Evolutionary conservation across 768 basidiomycete species (phyloP).

Genomic region (Boletus barrowsii): DNA sequence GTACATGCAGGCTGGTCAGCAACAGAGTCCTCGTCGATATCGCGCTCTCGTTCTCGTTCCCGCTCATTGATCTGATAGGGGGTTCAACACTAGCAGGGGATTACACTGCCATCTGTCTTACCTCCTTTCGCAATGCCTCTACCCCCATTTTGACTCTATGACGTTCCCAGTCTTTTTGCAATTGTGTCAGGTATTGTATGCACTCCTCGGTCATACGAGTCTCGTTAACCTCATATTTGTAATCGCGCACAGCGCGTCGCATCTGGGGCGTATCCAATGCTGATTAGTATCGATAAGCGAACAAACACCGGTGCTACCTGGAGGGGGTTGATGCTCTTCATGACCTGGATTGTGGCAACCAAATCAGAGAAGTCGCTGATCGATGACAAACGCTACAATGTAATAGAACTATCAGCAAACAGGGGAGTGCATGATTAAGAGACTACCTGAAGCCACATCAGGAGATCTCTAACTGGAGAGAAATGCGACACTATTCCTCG

Average conservation of each 20-base stretch:
- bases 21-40: conserved; percentile 29
- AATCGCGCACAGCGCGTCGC: conserved; percentile 90
- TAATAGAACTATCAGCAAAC: neutral
- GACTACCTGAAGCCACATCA: conserved; percentile 79
- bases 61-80: conserved; percentile 56
- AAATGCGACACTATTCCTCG: conserved; percentile 78
- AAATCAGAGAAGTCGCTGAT: conserved; percentile 85
- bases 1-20: conserved; percentile 39
- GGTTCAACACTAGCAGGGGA: conserved; percentile 3
- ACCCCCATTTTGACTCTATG: conserved; percentile 85
- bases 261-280: conserved; percentile 47
- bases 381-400: conserved; percentile 71
- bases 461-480: conserved; percentile 75
- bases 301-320: conserved; percentile 50
- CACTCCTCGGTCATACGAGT: conserved; percentile 93
- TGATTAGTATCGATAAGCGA: neutral
- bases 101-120: conserved; percentile 25
- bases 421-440: neutral
- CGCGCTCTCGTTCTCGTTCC: conserved; percentile 53
- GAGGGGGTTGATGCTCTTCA: conserved; percentile 86
- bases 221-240: conserved; percentile 92
- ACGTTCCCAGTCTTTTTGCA: conserved; percentile 98
- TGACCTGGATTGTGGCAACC: conserved; percentile 83
- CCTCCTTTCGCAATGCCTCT: conserved; percentile 81
- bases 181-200: conserved; percentile 85